phyloP scores from a whole-genome alignment of 2,329 filamentous ascomycete species.

The Elsinoe fawcettii region DNA sequence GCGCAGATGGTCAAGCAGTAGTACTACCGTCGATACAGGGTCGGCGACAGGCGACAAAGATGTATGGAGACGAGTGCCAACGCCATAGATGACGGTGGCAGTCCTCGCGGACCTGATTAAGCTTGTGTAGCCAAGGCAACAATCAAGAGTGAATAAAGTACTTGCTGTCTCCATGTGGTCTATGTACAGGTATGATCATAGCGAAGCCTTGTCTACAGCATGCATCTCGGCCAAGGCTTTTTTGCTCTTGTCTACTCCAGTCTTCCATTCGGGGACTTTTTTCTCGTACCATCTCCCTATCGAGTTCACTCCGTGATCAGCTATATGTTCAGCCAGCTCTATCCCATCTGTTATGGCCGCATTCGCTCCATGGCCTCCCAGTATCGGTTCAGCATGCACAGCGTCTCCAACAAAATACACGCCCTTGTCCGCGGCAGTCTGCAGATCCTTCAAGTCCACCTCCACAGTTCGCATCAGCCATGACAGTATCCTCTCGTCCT shows the following conservation, averaged over 20 bases:
- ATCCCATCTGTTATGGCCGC: constrained; percentile 33
- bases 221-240: constrained; percentile 23
- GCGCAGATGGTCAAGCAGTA: constrained; percentile 16
- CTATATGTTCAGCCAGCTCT: constrained; percentile 28
- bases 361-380: constrained; percentile 36
- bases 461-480: constrained; percentile 36
- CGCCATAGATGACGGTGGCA: not conserved
- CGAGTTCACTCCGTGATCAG: constrained; percentile 16
- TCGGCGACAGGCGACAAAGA: not conserved
- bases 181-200: not conserved
- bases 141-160: not conserved
- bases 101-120: not conserved
- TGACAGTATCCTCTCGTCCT: constrained; percentile 31
- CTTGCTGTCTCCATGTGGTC: not conserved
- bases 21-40: not conserved
- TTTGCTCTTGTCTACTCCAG: constrained; percentile 21
- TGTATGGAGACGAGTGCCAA: not conserved
- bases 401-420: constrained; percentile 35
- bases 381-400: constrained; percentile 34
- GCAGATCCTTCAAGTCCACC: constrained; percentile 21
- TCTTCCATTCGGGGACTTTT: constrained; percentile 21
- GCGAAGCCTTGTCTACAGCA: not conserved
- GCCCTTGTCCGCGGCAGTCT: constrained; percentile 22
- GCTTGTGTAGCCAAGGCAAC: not conserved
- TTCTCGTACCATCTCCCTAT: constrained; percentile 21